Evolutionary conservation across 495 filamentous ascomycete genomes (phyloP).

Genomic region (Apodospora peruviana): DNA sequence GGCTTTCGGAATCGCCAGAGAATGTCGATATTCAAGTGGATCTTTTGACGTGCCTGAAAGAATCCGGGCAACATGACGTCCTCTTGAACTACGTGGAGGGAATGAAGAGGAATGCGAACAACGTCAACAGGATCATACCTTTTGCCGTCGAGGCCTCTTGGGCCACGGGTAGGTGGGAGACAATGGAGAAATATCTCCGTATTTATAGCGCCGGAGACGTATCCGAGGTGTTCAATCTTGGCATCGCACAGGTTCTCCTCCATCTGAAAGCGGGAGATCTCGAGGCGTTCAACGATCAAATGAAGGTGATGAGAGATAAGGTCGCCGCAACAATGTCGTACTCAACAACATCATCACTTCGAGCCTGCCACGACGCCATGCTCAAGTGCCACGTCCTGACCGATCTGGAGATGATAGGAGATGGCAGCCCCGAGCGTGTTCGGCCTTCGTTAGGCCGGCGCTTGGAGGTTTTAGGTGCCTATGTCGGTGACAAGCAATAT

Average conservation of each 20-base stretch:
- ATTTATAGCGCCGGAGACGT: constrained; percentile 41
- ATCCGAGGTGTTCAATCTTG: constrained; percentile 76
- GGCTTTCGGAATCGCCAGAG: constrained; percentile 69
- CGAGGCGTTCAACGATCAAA: constrained; percentile 49
- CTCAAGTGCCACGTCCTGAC: constrained; percentile 80
- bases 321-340: constrained; percentile 68
- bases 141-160: constrained; percentile 88
- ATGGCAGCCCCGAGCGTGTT: constrained; percentile 39
- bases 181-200: constrained; percentile 61
- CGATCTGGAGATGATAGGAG: constrained; percentile 74
- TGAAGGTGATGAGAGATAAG: constrained; percentile 61
- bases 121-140: constrained; percentile 57
- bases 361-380: constrained; percentile 73
- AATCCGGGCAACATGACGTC: constrained; percentile 87
- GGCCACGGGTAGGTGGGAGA: constrained; percentile 77
- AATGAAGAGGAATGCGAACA: constrained; percentile 51
- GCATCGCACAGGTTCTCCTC: constrained; percentile 66
- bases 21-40: constrained; percentile 74
- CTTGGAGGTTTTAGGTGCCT: constrained; percentile 78
- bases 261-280: constrained; percentile 52
- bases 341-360: constrained; percentile 69
- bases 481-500: constrained; percentile 87
- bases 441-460: constrained; percentile 63
- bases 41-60: constrained; percentile 81
- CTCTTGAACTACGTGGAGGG: constrained; percentile 79